Evolutionary conservation across 202 grass and related monocot species (phyloP), one percentile per base, ranked within the genome.

Genomic region (Schoenoplectus triqueter): DNA sequence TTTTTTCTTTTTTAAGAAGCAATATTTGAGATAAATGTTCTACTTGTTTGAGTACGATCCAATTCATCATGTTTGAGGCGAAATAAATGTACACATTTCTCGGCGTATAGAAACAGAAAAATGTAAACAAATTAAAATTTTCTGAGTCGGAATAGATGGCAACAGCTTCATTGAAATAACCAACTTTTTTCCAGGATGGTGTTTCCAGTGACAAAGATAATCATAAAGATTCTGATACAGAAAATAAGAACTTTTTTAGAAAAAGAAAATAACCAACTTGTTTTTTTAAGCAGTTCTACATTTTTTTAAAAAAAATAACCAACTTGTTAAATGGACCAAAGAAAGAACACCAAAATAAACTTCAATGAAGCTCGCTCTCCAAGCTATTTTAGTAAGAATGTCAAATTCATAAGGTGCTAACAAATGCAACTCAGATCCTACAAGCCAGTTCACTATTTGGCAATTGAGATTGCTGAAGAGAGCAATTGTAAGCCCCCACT

Each of bases 361-460:
- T 51, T 7, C 47, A 52, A 73, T 49, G 47, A 52, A 51, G 74
- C 21, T 44, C 20, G 22, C 42, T 13, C 60, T 18, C 10, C 52
- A 60, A 78, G 44, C 9, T 44, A 15, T 22, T 9, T 31, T 6
- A 78, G 60, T 10, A 78, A 18, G 50, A 79, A 62, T 61, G 31
- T 60, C 75, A 78, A 60, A 61, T 7, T 61, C 8, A 75, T 55
- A 14, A 60, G 51, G 31, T 57, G 20, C 54, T 60, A 78, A 57
- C 5, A 44, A 78, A 61, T 78, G 75, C 55, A 61, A 44, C 74
- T 56, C 73, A 10, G 6, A 77, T 78, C 52, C 22, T 59, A 77
- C 65, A 71, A 51, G 4, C 10, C 50, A 2, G 20, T 51, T 50
- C 17, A 7, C 47, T 47, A 61, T 79, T 79, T 60, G 75, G 13